A percentile compares a stretch with the other conserved stretches of the same genome.
Conservation (phyloP, 176 grass and related monocot genomes). For the Aechmea fasciata region DNA sequence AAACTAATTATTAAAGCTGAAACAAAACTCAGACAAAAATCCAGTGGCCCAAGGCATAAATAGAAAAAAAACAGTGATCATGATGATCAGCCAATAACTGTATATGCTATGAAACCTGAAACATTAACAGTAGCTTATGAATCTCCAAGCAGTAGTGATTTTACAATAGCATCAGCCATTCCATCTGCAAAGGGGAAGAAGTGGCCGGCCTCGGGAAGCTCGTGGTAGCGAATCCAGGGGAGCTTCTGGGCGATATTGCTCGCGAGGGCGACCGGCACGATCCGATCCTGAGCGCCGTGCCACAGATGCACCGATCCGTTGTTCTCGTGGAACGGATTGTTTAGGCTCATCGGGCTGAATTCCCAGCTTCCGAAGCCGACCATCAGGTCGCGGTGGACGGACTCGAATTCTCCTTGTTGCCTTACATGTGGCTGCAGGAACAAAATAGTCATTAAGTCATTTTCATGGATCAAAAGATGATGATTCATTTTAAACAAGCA, state of each 20-base stretch:
- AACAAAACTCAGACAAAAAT: too few relatives aligned
- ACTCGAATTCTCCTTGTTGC: slow-evolving; percentile 57
- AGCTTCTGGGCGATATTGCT: slow-evolving; percentile 44
- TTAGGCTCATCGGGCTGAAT: slow-evolving; percentile 57
- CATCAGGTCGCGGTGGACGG: slow-evolving; percentile 52
- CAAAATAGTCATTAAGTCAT: too few relatives aligned
- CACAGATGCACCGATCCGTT: slow-evolving; percentile 69
- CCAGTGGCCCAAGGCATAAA: too few relatives aligned
- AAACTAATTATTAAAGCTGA: too few relatives aligned
- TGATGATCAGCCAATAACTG: too few relatives aligned
- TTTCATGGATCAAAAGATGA: too few relatives aligned
- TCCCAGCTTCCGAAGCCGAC: slow-evolving; percentile 61
- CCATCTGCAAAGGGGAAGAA: slow-evolving; percentile 52
- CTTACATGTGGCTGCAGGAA: slow-evolving; percentile 28
- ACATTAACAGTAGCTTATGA: too few relatives aligned
- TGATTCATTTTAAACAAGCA: too few relatives aligned
- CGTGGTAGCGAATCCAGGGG: slow-evolving; percentile 72
- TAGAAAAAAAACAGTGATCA: too few relatives aligned
- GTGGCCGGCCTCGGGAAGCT: slow-evolving; percentile 64
- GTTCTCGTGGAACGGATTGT: slow-evolving; percentile 53
- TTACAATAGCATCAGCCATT: slow-evolving; percentile 59
- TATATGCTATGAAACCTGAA: too few relatives aligned
- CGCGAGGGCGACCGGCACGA: slow-evolving; percentile 56
- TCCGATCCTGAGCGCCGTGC: slow-evolving; percentile 62
- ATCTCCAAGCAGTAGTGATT: slow-evolving; percentile 36